These are phyloP conservation scores for Mycena belliarum DNA, from an alignment of 768 basidiomycete genomes.

Conservation along the genomic window DNA sequence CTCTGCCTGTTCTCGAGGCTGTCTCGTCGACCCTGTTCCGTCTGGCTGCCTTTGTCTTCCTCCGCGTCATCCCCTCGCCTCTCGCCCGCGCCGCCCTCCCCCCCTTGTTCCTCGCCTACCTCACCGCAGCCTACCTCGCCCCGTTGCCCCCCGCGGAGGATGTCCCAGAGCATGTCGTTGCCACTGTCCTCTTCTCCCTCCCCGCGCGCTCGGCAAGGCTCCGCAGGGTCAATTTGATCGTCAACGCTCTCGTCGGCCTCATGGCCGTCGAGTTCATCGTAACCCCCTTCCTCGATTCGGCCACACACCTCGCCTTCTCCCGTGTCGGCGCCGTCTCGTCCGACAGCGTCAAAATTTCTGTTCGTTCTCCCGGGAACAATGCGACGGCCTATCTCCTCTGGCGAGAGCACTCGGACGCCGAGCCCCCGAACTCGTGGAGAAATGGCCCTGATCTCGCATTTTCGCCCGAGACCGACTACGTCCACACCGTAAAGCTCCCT, in stretches of 20 bases:
- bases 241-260: slow-evolving; percentile 17
- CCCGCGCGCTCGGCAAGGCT: slow-evolving; percentile 27
- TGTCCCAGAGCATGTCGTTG: slow-evolving; percentile 9
- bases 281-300: slow-evolving; percentile 57
- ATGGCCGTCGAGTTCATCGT: slow-evolving; percentile 46
- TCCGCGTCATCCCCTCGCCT: slow-evolving; percentile 36
- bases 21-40: slow-evolving; percentile 42
- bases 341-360: slow-evolving; percentile 59
- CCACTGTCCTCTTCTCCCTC: slow-evolving; percentile 32
- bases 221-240: slow-evolving; percentile 14
- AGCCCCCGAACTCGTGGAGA: slow-evolving; percentile 44
- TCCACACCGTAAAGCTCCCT: slow-evolving; percentile 49
- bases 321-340: slow-evolving; percentile 73
- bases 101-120: slow-evolving; percentile 43
- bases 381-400: slow-evolving; percentile 45
- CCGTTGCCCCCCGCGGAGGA: neutral
- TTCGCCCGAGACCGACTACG: slow-evolving; percentile 54
- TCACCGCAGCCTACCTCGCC: slow-evolving; percentile 52
- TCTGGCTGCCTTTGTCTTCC: slow-evolving; percentile 46
- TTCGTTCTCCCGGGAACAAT: slow-evolving; percentile 54
- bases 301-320: slow-evolving; percentile 58
- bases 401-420: slow-evolving; percentile 36
- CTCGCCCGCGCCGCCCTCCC: slow-evolving; percentile 33
- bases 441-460: slow-evolving; percentile 54
- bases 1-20: neutral